phyloP scores from a whole-genome alignment of 2,329 filamentous ascomycete genomes.

The Xylaria sp. region DNA sequence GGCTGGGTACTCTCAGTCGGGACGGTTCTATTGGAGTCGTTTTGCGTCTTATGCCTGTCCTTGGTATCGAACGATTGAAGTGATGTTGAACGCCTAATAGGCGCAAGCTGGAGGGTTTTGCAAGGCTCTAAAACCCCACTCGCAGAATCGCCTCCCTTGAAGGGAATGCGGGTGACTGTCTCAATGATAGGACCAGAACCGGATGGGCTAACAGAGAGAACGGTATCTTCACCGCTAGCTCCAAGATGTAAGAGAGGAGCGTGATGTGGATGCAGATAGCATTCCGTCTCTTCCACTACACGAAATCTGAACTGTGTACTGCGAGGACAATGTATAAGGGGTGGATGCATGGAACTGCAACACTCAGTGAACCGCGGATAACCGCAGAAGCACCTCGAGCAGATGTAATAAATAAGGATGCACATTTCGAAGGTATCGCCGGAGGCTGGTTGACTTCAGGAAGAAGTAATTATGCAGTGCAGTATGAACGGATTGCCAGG shows the following conservation, averaged over 20 bases:
- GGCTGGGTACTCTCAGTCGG: not conserved
- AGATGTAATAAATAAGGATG: constrained; percentile 33
- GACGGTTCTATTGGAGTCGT: not conserved
- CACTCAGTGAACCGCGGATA: constrained; percentile 21
- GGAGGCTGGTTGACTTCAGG: not conserved
- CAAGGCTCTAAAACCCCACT: not conserved
- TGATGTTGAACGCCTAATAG: not conserved
- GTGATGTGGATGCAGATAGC: constrained; percentile 29
- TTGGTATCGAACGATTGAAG: too few relatives aligned
- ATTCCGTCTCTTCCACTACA: constrained; percentile 18
- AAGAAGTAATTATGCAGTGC: not conserved
- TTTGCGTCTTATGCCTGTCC: not conserved
- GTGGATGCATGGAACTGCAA: constrained; percentile 28
- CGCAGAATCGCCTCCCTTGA: not conserved
- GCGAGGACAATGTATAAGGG: constrained; percentile 23
- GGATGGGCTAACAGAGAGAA: not conserved
- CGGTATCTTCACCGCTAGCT: not conserved
- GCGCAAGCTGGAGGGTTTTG: not conserved
- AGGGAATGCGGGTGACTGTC: not conserved
- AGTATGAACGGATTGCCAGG: too few relatives aligned
- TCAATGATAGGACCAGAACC: not conserved
- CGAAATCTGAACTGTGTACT: constrained; percentile 29
- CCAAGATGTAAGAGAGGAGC: not conserved
- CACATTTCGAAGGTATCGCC: constrained; percentile 25
- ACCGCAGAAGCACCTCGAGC: constrained; percentile 32